These are phyloP conservation scores for Potentilla sterilis DNA, from an alignment of 306 rosid species.

Conservation along the genomic window DNA sequence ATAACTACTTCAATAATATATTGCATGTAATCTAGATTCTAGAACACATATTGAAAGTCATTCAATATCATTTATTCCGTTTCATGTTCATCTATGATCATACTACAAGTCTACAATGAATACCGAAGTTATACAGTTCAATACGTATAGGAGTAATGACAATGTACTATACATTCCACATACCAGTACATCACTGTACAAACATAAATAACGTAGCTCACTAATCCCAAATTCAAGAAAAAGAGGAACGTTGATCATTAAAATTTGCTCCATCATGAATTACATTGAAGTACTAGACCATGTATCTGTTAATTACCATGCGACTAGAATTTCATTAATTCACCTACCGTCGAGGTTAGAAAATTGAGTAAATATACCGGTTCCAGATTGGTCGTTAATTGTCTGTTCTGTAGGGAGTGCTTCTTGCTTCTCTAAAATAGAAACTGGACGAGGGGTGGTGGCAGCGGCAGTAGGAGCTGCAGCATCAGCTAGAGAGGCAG, in stretches of 20 bases:
- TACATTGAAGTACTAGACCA: constrained; percentile 2
- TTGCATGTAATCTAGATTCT: no score
- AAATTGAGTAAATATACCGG: constrained; percentile 65
- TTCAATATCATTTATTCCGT: not conserved
- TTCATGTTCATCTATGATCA: not conserved
- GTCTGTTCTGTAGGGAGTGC: constrained; percentile 26
- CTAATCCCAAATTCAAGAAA: not conserved
- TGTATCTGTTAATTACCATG: not conserved
- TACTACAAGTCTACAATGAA: not conserved
- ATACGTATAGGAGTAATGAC: not conserved
- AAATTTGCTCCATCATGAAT: not conserved
- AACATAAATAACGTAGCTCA: not conserved
- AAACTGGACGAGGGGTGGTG: not conserved
- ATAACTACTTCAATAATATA: not conserved
- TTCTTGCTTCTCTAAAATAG: constrained; percentile 24
- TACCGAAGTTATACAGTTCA: constrained; percentile 1
- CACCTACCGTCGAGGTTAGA: constrained; percentile 67
- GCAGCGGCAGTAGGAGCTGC: constrained; percentile 13
- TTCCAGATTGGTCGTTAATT: constrained; percentile 66
- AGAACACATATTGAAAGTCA: not conserved
- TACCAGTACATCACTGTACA: constrained; percentile 13
- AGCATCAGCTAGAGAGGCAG: constrained; percentile 12
- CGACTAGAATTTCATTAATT: constrained; percentile 15
- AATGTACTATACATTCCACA: constrained; percentile 7
- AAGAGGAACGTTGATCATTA: not conserved